Conservation (phyloP, 1,139 yeast genomes). For the Debaryomyces sp. region DNA sequence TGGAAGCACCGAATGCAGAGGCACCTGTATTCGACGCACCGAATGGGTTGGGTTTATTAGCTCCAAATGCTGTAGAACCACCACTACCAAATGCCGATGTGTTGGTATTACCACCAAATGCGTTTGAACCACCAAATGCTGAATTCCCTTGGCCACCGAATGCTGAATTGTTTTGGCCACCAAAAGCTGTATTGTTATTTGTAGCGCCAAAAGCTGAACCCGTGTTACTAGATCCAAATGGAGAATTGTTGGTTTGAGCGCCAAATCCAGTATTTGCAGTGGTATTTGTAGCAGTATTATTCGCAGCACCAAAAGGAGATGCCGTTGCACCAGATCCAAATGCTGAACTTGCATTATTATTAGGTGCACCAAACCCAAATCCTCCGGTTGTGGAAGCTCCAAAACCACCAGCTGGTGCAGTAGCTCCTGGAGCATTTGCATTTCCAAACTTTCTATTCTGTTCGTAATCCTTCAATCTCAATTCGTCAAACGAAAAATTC, state of each 20-base stretch:
- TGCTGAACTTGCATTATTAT: constrained; percentile 28
- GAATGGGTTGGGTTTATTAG: constrained; percentile 13
- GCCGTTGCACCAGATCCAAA: constrained; percentile 39
- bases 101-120: constrained; percentile 22
- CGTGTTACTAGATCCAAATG: constrained; percentile 18
- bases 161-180: constrained; percentile 23
- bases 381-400: constrained; percentile 16
- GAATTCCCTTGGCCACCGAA: constrained; percentile 22
- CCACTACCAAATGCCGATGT: constrained; percentile 26
- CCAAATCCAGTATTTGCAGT: constrained; percentile 22
- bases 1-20: constrained; percentile 21
- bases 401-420: constrained; percentile 24
- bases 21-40: constrained; percentile 21
- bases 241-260: constrained; percentile 14
- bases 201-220: constrained; percentile 36
- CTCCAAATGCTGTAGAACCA: constrained; percentile 17
- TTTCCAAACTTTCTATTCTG: constrained; percentile 69
- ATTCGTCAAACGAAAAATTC: constrained; percentile 81
- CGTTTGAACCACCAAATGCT: constrained; percentile 23
- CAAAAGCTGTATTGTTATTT: constrained; percentile 22
- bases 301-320: constrained; percentile 31
- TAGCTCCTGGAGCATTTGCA: constrained; percentile 29
- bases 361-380: constrained; percentile 22
- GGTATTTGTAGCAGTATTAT: constrained; percentile 11
- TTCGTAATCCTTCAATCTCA: constrained; percentile 85